phyloP scores from a whole-genome alignment of 2,329 filamentous ascomycete genomes.

The Xylariales sp. region DNA sequence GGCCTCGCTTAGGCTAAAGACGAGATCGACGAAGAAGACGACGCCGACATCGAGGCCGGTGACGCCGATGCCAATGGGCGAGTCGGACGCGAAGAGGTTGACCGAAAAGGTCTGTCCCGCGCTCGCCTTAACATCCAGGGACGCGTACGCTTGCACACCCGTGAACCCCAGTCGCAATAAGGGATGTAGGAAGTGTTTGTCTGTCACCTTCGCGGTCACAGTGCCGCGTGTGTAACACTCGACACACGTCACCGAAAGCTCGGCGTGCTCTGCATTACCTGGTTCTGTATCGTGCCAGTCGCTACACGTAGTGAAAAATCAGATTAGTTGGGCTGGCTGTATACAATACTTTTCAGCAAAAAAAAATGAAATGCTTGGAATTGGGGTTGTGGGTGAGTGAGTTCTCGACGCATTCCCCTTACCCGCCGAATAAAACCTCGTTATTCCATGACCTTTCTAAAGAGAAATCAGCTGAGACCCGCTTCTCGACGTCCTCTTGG shows the following conservation, averaged over 20 bases:
- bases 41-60: constrained; percentile 36
- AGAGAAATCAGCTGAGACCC: constrained; percentile 30
- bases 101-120: constrained; percentile 31
- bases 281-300: constrained; percentile 21
- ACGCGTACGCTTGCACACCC: constrained; percentile 27
- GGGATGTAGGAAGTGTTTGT: constrained; percentile 26
- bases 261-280: constrained; percentile 3
- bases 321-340: constrained; percentile 9
- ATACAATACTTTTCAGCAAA: too few relatives aligned
- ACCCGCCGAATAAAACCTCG: constrained; percentile 35
- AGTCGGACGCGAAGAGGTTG: constrained; percentile 30
- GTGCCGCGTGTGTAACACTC: constrained; percentile 30
- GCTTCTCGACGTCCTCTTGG: constrained; percentile 32
- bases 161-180: constrained; percentile 22
- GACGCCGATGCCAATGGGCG: constrained; percentile 34
- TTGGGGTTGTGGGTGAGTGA: background rate
- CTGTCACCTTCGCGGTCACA: constrained; percentile 28
- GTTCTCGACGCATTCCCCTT: constrained; percentile 5
- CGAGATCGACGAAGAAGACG: constrained; percentile 33
- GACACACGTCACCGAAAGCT: constrained; percentile 32
- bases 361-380: too few relatives aligned
- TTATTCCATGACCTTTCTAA: constrained; percentile 32
- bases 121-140: constrained; percentile 13
- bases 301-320: background rate
- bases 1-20: constrained; percentile 25